Evolutionary conservation across 805 yeast genomes (phyloP).

Genomic region (Wickerhamiella nectarea): DNA sequence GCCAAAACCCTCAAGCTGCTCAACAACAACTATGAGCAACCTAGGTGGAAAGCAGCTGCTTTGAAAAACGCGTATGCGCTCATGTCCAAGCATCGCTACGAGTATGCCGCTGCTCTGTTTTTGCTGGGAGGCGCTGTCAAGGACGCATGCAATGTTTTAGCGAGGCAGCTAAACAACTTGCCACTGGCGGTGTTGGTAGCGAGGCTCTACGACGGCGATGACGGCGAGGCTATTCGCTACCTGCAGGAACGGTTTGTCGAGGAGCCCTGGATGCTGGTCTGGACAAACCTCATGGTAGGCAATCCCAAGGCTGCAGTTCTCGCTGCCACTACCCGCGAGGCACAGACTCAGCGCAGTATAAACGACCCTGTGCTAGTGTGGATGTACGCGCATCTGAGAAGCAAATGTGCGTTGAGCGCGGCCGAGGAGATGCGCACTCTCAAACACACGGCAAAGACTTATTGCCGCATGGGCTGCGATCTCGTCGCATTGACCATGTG

Average conservation of each 20-base stretch:
- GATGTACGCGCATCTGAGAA: constrained; percentile 49
- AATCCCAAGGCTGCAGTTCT: constrained; percentile 42
- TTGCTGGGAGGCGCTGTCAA: constrained; percentile 58
- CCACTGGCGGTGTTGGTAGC: constrained; percentile 72
- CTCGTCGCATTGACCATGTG: constrained; percentile 50
- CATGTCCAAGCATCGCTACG: constrained; percentile 71
- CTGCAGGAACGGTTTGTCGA: constrained; percentile 9
- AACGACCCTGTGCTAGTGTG: constrained; percentile 75
- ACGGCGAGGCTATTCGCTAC: constrained; percentile 36
- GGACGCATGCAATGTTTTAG: constrained; percentile 66
- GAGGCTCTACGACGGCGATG: constrained; percentile 54
- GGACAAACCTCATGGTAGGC: constrained; percentile 58
- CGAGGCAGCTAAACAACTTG: constrained; percentile 51
- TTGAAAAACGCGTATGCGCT: constrained; percentile 83
- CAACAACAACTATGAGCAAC: constrained; percentile 56
- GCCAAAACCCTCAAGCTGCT: constrained; percentile 68
- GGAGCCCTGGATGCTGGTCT: constrained; percentile 54
- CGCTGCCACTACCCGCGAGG: constrained; percentile 25
- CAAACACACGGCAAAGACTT: constrained; percentile 48
- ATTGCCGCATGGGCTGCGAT: constrained; percentile 86
- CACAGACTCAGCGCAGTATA: constrained; percentile 28
- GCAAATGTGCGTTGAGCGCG: constrained; percentile 36
- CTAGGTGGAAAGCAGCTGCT: constrained; percentile 81
- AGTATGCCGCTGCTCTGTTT: constrained; percentile 84
- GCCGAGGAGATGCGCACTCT: constrained; percentile 55